Base-by-base conservation (phyloP, 2,329 filamentous ascomycete genomes). In the Ophiocordyceps camponoti-leonardi region DNA sequence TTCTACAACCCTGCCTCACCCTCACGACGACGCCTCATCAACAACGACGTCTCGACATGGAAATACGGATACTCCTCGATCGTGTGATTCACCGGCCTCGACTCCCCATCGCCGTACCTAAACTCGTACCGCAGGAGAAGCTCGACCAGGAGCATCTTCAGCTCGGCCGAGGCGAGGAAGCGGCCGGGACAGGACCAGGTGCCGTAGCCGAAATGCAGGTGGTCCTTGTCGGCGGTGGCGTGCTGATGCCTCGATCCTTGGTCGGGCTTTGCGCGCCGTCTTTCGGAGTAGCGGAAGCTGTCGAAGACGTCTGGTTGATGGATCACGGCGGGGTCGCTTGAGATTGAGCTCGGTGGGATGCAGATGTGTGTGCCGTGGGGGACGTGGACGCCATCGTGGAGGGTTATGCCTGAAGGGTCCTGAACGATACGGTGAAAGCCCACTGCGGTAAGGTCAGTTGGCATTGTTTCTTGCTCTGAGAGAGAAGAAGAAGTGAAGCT, bases 181-280 rank as follows among this genome's bases (percentile, higher is more conserved):
- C 48, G 46, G n/a, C 48, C 46, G 16, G 48, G 48, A 39, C 46
- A 49, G 1, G 48, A 47, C 46, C 46, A 49, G 2, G 44, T 44
- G 41, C 48, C 48, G 26, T 49, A 49, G 3, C 48, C 48, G 44
- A 49, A 49, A 42, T 49, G 46, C 39, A 49, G 40, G 41, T 49
- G 48, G 23, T 40, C 39, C 19, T 48, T 48, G 41, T 49, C 48
- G 23, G 46, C 41, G 13, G 48, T 48, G n/a, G 43, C 48, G 42
- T 48, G 47, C 46, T 49, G 48, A 41, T 49, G 48, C 16, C 45
- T 45, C 14, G 20, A 42, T 7, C 42, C 43, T 43, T 49, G 42
- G 41, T 3, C 35, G 2, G 44, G 13, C 23, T 45, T 30, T 12
- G 31, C 14, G n/a, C 44, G 20, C 6, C 48, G 46, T 44, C 44